A percentile compares a stretch with the other conserved stretches of the same genome.
These are phyloP conservation scores for Borovskyia barvae DNA, from an alignment of 208 protist species.

Conservation along the genomic window DNA sequence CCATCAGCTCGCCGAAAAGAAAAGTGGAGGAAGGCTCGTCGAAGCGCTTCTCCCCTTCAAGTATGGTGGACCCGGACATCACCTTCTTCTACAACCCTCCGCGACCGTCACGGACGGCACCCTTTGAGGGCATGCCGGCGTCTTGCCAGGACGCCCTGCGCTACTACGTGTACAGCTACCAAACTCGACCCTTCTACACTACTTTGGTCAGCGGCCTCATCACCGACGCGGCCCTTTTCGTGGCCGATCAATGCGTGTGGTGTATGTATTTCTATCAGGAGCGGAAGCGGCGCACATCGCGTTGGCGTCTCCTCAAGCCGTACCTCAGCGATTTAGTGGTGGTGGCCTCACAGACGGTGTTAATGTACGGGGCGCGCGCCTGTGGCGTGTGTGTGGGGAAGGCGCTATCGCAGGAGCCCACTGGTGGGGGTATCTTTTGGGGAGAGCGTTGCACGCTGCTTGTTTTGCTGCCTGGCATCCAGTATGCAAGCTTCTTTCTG, in stretches of 20 bases:
- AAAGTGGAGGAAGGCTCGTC: too few species aligned
- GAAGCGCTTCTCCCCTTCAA: background rate
- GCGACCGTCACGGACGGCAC: constrained; percentile 12
- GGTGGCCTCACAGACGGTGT: constrained; percentile 12
- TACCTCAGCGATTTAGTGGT: constrained; percentile 13
- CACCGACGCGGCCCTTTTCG: constrained; percentile 32
- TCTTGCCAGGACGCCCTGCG: constrained; percentile 34
- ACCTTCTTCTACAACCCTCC: constrained; percentile 12
- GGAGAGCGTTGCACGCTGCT: constrained; percentile 36
- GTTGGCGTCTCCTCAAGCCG: constrained; percentile 61
- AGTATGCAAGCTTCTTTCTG: constrained; percentile 2
- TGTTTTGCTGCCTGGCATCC: constrained; percentile 26
- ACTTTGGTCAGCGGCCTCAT: constrained; percentile 46
- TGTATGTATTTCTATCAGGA: constrained; percentile 20
- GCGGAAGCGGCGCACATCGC: constrained; percentile 34
- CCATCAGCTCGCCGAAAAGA: too few species aligned
- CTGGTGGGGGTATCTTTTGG: constrained; percentile 54
- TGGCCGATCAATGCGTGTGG: constrained; percentile 49
- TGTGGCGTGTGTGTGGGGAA: constrained; percentile 33
- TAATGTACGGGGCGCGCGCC: constrained; percentile 31
- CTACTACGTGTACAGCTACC: constrained; percentile 53
- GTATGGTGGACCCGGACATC: background rate
- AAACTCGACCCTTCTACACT: constrained; percentile 29
- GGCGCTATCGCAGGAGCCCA: constrained; percentile 24
- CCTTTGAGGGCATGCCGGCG: constrained; percentile 30